Evolutionary conservation across 306 rosid species (phyloP).

Genomic region (Elaeagnus macrophylla): DNA sequence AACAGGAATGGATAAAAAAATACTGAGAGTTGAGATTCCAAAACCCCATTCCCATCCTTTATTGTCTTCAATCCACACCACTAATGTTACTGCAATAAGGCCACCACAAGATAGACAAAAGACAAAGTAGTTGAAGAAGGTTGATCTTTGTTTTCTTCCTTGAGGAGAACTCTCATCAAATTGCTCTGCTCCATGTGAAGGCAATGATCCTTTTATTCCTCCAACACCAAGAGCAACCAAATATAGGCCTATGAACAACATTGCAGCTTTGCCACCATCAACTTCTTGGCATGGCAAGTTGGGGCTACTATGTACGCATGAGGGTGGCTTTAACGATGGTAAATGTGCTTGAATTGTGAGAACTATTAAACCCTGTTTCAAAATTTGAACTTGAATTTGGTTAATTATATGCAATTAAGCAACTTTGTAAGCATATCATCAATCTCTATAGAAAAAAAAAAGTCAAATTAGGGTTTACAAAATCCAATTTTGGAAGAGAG

Average conservation of each 20-base stretch:
- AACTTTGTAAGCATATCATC: too few relatives aligned
- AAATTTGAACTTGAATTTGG: slow-evolving; percentile 1
- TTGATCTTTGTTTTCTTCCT: slow-evolving; percentile 56
- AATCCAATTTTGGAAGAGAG: too few relatives aligned
- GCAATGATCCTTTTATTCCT: slow-evolving; percentile 81
- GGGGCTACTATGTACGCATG: slow-evolving; percentile 29
- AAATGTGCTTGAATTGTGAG: slow-evolving; percentile 65
- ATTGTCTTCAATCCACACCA: slow-evolving; percentile 86
- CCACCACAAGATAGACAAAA: slow-evolving; percentile 72
- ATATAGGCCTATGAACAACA: slow-evolving; percentile 66
- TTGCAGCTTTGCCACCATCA: slow-evolving; percentile 32
- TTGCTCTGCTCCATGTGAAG: slow-evolving; percentile 78
- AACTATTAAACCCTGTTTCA: slow-evolving; percentile 54
- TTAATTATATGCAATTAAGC: too few relatives aligned
- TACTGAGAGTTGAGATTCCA: slow-evolving; percentile 49
- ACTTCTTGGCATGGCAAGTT: slow-evolving; percentile 40
- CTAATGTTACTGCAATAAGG: slow-evolving; percentile 63
- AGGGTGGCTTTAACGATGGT: slow-evolving; percentile 54
- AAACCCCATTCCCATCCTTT: slow-evolving; percentile 89
- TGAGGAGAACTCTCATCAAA: slow-evolving; percentile 49
- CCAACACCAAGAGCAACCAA: slow-evolving; percentile 82
- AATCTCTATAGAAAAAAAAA: too few relatives aligned
- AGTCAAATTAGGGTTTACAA: too few relatives aligned
- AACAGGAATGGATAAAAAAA: slow-evolving; percentile 57
- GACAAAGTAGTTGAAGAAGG: slow-evolving; percentile 67